phyloP scores from a whole-genome alignment of 176 grass and related monocot genomes.

The Rhynchospora breviuscula region DNA sequence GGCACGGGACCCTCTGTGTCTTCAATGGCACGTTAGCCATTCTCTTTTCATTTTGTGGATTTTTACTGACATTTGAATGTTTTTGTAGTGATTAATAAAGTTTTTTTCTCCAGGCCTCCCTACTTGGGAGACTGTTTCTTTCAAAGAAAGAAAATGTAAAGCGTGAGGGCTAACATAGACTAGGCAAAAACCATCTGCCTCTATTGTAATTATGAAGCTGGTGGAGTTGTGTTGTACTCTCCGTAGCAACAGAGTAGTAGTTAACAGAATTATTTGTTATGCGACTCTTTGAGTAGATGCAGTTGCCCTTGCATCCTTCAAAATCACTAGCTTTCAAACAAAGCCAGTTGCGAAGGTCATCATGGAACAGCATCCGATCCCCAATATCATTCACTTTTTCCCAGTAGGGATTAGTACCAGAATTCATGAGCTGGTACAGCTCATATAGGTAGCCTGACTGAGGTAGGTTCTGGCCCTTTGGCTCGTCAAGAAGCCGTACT shows the following conservation, averaged over 20 bases:
- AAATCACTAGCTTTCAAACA: constrained; percentile 14
- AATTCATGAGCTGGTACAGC: background rate
- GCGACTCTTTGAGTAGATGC: no score
- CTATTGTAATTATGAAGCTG: background rate
- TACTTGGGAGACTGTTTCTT: no score
- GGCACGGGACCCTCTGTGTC: no score
- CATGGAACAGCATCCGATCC: background rate
- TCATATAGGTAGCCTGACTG: background rate
- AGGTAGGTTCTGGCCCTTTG: background rate
- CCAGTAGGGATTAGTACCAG: background rate
- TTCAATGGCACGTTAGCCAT: no score
- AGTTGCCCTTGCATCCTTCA: background rate
- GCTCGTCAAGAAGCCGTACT: background rate
- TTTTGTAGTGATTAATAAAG: no score
- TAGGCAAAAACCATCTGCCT: background rate
- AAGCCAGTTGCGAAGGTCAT: background rate
- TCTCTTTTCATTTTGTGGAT: no score
- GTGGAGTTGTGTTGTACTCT: background rate
- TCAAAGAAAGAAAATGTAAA: no score
- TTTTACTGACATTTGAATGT: no score
- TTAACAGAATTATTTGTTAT: no score
- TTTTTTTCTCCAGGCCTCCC: no score
- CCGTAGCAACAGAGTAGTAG: background rate
- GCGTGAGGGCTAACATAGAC: background rate
- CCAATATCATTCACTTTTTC: background rate